Evolutionary conservation across 192 early-diverging fungal species (phyloP).

Genomic region (Irineochytrium annulatum): DNA sequence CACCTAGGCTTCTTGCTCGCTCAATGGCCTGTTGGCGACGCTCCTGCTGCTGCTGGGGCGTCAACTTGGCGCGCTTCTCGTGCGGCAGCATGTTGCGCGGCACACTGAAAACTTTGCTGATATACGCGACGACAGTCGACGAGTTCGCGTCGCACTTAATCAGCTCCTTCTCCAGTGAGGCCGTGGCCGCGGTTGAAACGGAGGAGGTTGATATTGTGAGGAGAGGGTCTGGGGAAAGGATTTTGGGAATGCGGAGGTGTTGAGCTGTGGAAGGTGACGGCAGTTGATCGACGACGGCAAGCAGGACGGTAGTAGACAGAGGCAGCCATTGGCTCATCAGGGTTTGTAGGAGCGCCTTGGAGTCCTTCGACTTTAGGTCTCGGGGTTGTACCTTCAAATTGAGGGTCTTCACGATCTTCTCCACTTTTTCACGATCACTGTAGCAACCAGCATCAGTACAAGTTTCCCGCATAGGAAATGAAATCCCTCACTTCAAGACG

Average conservation of each 20-base stretch:
- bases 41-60: slow-evolving; percentile 88
- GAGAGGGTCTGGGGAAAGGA: slow-evolving; percentile 66
- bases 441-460: not conserved
- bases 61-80: slow-evolving; percentile 60
- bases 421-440: slow-evolving; percentile 72
- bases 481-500: slow-evolving; percentile 43
- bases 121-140: slow-evolving; percentile 76
- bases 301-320: slow-evolving; percentile 78
- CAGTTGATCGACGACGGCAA: slow-evolving; percentile 81
- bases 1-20: slow-evolving; percentile 1
- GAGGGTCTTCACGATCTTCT: slow-evolving; percentile 88
- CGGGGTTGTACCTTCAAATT: slow-evolving; percentile 86
- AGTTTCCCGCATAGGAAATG: not conserved
- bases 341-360: slow-evolving; percentile 63
- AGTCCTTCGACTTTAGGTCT: slow-evolving; percentile 85
- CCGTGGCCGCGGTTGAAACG: not conserved
- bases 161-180: slow-evolving; percentile 62
- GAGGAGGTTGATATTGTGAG: not conserved
- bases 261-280: slow-evolving; percentile 85
- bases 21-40: slow-evolving; percentile 39
- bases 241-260: slow-evolving; percentile 66
- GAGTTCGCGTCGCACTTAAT: slow-evolving; percentile 62
- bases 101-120: slow-evolving; percentile 93
- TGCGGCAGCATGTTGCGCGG: slow-evolving; percentile 71
- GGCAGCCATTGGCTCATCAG: slow-evolving; percentile 96